These are phyloP conservation scores for Linderniella brevidens DNA, from an alignment of 257 asterid species.

Conservation along the genomic window DNA sequence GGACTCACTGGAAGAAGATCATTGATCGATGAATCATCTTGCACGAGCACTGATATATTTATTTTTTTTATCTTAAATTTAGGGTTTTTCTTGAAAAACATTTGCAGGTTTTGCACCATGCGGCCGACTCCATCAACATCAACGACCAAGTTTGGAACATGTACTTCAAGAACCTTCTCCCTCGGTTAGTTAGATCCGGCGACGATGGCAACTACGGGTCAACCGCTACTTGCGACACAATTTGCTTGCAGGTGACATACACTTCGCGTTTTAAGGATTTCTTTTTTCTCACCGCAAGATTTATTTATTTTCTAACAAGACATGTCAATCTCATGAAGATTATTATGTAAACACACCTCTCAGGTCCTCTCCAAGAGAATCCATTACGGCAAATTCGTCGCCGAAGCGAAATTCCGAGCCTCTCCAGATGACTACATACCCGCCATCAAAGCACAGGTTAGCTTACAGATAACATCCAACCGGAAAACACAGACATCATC, in stretches of 20 bases:
- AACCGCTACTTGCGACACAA: slow-evolving; percentile 65
- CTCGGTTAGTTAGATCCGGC: slow-evolving; percentile 61
- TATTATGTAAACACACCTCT: not conserved
- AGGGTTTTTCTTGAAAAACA: not conserved
- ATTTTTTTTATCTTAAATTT: not conserved
- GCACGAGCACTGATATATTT: not conserved
- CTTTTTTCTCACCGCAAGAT: too few species aligned
- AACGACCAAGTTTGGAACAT: slow-evolving; percentile 61
- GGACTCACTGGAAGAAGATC: not conserved
- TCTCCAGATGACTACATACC: slow-evolving; percentile 55
- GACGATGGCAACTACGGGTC: slow-evolving; percentile 86
- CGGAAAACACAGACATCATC: too few species aligned
- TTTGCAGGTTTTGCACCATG: slow-evolving; percentile 65
- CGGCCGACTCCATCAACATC: slow-evolving; percentile 61
- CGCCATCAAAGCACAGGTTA: slow-evolving; percentile 61
- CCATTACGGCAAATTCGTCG: slow-evolving; percentile 93
- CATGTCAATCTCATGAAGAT: not conserved
- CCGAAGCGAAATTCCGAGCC: slow-evolving; percentile 73
- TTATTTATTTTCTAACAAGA: too few species aligned
- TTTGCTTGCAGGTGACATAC: slow-evolving; percentile 78
- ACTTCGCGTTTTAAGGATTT: not conserved
- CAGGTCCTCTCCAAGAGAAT: slow-evolving; percentile 82
- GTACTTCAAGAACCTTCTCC: slow-evolving; percentile 74
- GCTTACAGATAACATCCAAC: not conserved
- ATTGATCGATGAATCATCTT: too few species aligned